Conservation (phyloP, 441 rosid genomes). For the Omphalea diandra region DNA sequence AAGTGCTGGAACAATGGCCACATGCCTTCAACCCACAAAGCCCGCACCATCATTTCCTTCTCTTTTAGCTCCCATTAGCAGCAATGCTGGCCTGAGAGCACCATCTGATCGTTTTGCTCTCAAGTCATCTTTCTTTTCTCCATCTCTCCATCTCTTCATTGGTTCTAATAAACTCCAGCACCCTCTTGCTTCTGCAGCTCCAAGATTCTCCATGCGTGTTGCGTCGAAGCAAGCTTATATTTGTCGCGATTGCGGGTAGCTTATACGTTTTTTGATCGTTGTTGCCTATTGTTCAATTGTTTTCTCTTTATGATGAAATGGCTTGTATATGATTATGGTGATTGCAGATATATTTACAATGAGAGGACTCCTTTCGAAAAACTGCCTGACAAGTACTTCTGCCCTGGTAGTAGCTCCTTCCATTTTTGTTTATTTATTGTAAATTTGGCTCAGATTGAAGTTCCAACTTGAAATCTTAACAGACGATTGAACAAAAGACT, state of each 20-base stretch:
- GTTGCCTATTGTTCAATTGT: background rate
- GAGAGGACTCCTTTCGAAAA: slow-evolving; percentile 92
- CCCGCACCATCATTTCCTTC: slow-evolving; percentile 21
- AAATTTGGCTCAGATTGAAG: too few relatives aligned
- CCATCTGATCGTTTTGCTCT: slow-evolving; percentile 44
- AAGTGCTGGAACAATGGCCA: slow-evolving; percentile 28
- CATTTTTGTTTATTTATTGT: too few relatives aligned
- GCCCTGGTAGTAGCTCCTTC: slow-evolving; percentile 80
- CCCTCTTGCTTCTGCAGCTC: slow-evolving; percentile 34
- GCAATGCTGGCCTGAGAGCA: slow-evolving; percentile 35
- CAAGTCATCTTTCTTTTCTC: slow-evolving; percentile 49
- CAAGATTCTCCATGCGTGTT: slow-evolving; percentile 73
- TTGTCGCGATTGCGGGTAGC: slow-evolving; percentile 95
- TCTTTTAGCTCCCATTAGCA: slow-evolving; percentile 33
- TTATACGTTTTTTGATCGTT: background rate
- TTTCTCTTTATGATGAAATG: background rate
- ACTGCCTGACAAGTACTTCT: slow-evolving; percentile 66
- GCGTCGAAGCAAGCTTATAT: slow-evolving; percentile 85
- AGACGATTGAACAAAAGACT: too few relatives aligned
- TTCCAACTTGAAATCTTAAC: too few relatives aligned
- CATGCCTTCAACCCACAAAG: slow-evolving; percentile 27
- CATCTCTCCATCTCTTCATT: slow-evolving; percentile 41
- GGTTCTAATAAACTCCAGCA: slow-evolving; percentile 23
- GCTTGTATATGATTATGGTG: slow-evolving; percentile 2
- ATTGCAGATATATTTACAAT: slow-evolving; percentile 76